Conservation (phyloP, 2,329 filamentous ascomycete species). For the Metarhizium rileyi region DNA sequence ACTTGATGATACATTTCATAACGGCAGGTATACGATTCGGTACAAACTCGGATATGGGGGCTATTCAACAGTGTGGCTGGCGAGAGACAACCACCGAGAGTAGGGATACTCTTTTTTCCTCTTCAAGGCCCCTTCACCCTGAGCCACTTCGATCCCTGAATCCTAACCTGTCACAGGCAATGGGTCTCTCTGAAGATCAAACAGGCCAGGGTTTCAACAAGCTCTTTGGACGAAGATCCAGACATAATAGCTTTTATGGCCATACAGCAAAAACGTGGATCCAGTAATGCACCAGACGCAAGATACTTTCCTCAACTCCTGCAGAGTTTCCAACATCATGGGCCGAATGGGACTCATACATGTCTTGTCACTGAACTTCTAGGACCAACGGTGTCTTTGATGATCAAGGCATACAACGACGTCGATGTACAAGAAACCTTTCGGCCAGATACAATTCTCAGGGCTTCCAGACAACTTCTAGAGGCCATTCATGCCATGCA, state of each 20-base stretch:
- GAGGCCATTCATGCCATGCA: slow-evolving; percentile 1
- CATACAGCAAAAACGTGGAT: not conserved
- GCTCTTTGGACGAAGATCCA: slow-evolving; percentile 4
- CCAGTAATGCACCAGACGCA: not conserved
- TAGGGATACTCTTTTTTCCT: not conserved
- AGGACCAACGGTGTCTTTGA: slow-evolving; percentile 2
- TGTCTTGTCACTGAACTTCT: slow-evolving; percentile 8
- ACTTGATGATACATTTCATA: slow-evolving; percentile 4
- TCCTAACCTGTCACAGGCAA: not conserved
- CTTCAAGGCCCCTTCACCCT: not conserved
- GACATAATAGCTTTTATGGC: not conserved
- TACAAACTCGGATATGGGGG: slow-evolving; percentile 5
- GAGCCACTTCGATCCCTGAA: not conserved
- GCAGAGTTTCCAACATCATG: slow-evolving; percentile 5
- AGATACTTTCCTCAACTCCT: slow-evolving; percentile 3
- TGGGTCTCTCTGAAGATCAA: slow-evolving; percentile 9
- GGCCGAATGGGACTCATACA: slow-evolving; percentile 8
- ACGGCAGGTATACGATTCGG: slow-evolving; percentile 4
- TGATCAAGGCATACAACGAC: not conserved
- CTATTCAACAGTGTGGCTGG: slow-evolving; percentile 8
- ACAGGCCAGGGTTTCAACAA: slow-evolving; percentile 1
- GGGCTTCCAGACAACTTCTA: slow-evolving; percentile 5
- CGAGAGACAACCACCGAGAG: not conserved
- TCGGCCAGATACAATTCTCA: slow-evolving; percentile 5
- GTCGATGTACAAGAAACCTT: not conserved